Evolutionary conservation across 2,329 filamentous ascomycete species (phyloP).

Genomic region (Tolypocladium cylindrosporum): DNA sequence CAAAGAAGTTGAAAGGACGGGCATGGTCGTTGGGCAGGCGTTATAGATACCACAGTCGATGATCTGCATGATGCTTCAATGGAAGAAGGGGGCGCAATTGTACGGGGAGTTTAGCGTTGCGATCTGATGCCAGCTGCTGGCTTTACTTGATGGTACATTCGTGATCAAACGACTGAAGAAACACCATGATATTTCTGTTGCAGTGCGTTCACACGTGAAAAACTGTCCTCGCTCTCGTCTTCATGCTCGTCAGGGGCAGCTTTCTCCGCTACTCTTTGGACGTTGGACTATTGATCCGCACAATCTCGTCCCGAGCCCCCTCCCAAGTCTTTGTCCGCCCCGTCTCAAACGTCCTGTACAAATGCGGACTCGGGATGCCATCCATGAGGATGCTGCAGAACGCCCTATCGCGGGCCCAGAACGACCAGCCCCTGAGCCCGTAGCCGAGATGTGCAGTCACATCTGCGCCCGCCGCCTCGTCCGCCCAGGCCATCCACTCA

Average conservation of each 20-base stretch:
- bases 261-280: neutral
- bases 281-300: neutral
- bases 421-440: slow-evolving; percentile 27
- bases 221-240: neutral
- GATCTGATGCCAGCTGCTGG: neutral
- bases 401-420: slow-evolving; percentile 27
- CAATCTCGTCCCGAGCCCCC: slow-evolving; percentile 25
- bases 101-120: neutral
- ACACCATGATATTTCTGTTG: neutral
- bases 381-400: slow-evolving; percentile 27
- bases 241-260: neutral
- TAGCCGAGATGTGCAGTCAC: slow-evolving; percentile 29
- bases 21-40: neutral
- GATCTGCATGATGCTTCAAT: neutral
- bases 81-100: neutral
- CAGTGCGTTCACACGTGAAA: neutral
- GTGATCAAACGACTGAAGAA: neutral
- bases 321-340: slow-evolving; percentile 28
- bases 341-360: slow-evolving; percentile 28
- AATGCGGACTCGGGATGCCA: slow-evolving; percentile 29
- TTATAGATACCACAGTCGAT: neutral
- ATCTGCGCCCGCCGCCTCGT: slow-evolving; percentile 30
- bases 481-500: slow-evolving; percentile 28
- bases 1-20: neutral
- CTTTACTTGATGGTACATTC: neutral